Base-by-base conservation (phyloP, 805 yeast genomes). In the Debaryomyces hansenii region DNA sequence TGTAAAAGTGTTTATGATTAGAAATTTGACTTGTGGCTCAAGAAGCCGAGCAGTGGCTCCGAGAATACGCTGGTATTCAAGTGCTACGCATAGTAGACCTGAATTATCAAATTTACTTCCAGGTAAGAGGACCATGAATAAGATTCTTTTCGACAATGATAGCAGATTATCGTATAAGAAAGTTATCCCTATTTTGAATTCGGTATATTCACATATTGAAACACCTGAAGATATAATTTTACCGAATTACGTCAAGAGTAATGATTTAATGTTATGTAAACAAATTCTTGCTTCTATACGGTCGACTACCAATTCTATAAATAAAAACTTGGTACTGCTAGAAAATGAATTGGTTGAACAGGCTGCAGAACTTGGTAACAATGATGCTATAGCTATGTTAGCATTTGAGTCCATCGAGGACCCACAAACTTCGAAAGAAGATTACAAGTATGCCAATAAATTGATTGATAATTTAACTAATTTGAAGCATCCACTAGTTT, bases 321-420 rank as follows among this genome's bases (percentile, higher is more conserved):
- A 85, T 54, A 75, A 60, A 42, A 69, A 82, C 49, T 66, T 85
- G 16, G 68, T 85, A 4, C 78, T 69, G 11, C 67, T 89, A 31
- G 96, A 90, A 59, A 80, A 83, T 51, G 83, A 80, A 51, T 63
- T 91, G 16, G 77, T 90, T n/a, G 95, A 90, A 49, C 77, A 77
- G 42, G 89, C 96, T 11, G 96, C 96, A 0, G 95, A 87, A 56
- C 57, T 81, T 57, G 96, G 97, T 0, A 82, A 86, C 56, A 79
- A 82, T 51, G 89, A 90, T 63, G 96, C 97, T 0, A 79, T 90
- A 18, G 73, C 92, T 0, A 69, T 87, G 10, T 62, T 91, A 16
- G 82, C 92, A 3, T 89, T 84, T 53, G 82, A 84, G 41, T 82
- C 87, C 1, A 64, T 87, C 24, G 52, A 52, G 37, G 66, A 70